Evolutionary conservation across 257 asterid genomes (phyloP), one percentile per base, ranked within the genome.

Genomic region (Penstemon barbatus): DNA sequence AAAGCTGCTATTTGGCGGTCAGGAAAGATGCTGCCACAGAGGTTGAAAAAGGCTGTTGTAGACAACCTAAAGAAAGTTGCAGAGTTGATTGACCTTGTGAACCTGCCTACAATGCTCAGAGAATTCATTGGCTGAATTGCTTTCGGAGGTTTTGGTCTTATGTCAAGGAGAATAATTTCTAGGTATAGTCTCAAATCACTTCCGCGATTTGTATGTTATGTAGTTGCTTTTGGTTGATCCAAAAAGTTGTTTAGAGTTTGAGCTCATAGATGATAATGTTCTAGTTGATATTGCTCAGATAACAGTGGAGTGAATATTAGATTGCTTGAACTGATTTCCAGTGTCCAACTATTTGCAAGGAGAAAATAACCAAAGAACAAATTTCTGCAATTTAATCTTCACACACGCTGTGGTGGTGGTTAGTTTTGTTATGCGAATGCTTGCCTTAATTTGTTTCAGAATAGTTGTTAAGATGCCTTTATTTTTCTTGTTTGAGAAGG

Each of bases 91-190:
- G 96, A 93, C 83, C 80, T 93, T 0, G 90, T 90, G 33, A 93
- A 93, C 71, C 85, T 93, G 51, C 97, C 98, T 53, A 79, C 87
- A 3, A 78, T 84, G 12, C 91, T 93, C 43, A 73, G 96, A 77
- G 96, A 93, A 53, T 93, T 93, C 78, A 80, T 85, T 94, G 99
- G 97, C 71, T 93, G 72, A 83, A 82, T 68, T 90, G 94, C 81
- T 93, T 93, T 71, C 83, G 57, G 84, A 83, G 78, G 25, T 94
- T 88, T 44, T 93, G 97, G 99, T 78, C 88, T 55, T 89, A 93
- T 76, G 83, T 93, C 81, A 93, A 82, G 88, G 88, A 84, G 38
- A 85, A 90, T 71, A 85, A 84, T 75, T 96, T 90, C 77, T 96
- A 90, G 98, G 98, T 90, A 57, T 66, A 63, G 57, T 63, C 52